Percentiles rank a stretch among this genome's conserved stretches.
phyloP scores from a whole-genome alignment of 306 rosid species.

The Rubus idaeus region DNA sequence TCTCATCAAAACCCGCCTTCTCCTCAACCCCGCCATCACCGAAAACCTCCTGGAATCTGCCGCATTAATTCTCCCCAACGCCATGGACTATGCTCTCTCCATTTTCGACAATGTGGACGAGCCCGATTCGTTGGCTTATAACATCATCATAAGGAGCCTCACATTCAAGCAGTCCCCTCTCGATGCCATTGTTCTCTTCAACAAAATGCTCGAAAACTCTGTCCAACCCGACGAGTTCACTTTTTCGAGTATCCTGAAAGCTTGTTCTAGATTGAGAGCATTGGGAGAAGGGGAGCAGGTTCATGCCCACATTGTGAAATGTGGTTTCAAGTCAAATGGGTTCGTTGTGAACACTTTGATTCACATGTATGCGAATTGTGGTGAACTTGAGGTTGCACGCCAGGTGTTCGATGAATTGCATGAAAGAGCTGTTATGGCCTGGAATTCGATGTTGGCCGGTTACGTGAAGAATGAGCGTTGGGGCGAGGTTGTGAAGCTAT shows the following conservation, averaged over 20 bases:
- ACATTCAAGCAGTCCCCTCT: constrained; percentile 39
- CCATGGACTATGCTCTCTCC: constrained; percentile 55
- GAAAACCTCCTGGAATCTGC: constrained; percentile 60
- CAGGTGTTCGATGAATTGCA: constrained; percentile 55
- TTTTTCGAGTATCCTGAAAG: constrained; percentile 48
- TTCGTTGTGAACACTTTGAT: constrained; percentile 52
- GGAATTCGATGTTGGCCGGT: constrained; percentile 60
- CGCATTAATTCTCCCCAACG: constrained; percentile 45
- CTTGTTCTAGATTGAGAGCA: constrained; percentile 47
- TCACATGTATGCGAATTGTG: constrained; percentile 44
- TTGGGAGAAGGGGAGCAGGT: constrained; percentile 47
- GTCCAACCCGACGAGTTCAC: constrained; percentile 44
- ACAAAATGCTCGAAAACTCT: constrained; percentile 38
- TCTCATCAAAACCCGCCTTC: constrained; percentile 58
- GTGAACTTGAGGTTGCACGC: constrained; percentile 44
- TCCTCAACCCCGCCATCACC: constrained; percentile 42
- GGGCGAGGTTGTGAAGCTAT: constrained; percentile 52
- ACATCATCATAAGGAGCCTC: constrained; percentile 49
- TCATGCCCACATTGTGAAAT: constrained; percentile 46
- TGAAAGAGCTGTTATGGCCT: constrained; percentile 30
- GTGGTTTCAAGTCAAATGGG: constrained; percentile 36
- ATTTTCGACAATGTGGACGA: constrained; percentile 36
- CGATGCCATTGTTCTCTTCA: constrained; percentile 43
- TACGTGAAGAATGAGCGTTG: constrained; percentile 45
- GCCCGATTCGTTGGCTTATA: constrained; percentile 47